Percentiles rank a stretch among this genome's conserved stretches.
phyloP scores from a whole-genome alignment of 169 alveolate genomes.

The Plasmodium gonderi region DNA sequence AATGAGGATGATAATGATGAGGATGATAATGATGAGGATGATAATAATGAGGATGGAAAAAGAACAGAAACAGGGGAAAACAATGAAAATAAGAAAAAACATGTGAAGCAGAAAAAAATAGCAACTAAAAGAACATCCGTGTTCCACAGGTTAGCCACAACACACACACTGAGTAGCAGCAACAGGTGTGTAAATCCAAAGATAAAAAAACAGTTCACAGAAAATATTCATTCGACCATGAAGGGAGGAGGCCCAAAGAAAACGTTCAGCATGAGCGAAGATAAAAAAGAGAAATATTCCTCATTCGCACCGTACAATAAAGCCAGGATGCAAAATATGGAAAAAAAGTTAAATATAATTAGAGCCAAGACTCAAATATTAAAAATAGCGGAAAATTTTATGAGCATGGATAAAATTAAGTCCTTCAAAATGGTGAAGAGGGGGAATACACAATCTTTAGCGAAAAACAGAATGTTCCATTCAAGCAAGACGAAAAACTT shows the following conservation, averaged over 20 bases:
- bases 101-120: not conserved
- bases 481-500: not conserved
- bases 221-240: slow-evolving; percentile 4
- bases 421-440: slow-evolving; percentile 23
- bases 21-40: not conserved
- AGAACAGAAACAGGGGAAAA: not conserved
- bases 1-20: not conserved
- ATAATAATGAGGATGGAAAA: not conserved
- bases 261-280: slow-evolving; percentile 33
- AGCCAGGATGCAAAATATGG: slow-evolving; percentile 17
- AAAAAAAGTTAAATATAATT: slow-evolving; percentile 37
- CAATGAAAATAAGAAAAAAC: not conserved
- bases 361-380: slow-evolving; percentile 53
- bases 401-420: slow-evolving; percentile 48
- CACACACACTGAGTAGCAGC: not conserved
- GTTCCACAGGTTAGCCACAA: slow-evolving; percentile 16
- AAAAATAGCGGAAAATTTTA: slow-evolving; percentile 49
- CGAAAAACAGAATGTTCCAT: not conserved
- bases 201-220: slow-evolving; percentile 36
- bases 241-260: slow-evolving; percentile 3
- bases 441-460: slow-evolving; percentile 15
- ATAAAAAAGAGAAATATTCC: slow-evolving; percentile 25
- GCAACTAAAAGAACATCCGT: not conserved
- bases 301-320: slow-evolving; percentile 35
- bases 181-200: not conserved